Percentiles rank a stretch among this genome's conserved stretches.
Evolutionary conservation across 208 protist species (phyloP).

Genomic region (Acanthamoeba triangularis): DNA sequence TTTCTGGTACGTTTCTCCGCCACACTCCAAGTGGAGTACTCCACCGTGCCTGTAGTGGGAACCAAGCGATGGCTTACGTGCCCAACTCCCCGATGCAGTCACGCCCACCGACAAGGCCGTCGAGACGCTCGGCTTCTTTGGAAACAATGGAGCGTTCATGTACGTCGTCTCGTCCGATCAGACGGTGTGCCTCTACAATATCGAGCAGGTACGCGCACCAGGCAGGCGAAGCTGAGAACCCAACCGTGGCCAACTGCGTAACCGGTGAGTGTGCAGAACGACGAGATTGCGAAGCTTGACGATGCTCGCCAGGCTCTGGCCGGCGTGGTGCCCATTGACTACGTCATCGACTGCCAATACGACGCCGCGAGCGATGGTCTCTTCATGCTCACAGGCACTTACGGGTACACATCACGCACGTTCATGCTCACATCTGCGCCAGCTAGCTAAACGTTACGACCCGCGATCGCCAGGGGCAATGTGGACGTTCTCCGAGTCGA

Average conservation of each 20-base stretch:
- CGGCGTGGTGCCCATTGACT: slow-evolving; percentile 20
- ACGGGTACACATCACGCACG: background rate
- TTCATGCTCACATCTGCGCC: background rate
- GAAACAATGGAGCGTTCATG: background rate
- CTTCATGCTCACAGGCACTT: slow-evolving; percentile 47
- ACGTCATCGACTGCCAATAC: slow-evolving; percentile 52
- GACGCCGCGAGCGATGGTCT: slow-evolving; percentile 16
- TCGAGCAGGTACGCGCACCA: slow-evolving; percentile 3
- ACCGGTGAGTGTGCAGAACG: background rate
- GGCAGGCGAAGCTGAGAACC: too few relatives aligned
- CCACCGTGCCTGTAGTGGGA: too few relatives aligned
- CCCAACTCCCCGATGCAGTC: background rate
- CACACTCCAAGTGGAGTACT: too few relatives aligned
- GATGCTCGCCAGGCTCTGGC: slow-evolving; percentile 19
- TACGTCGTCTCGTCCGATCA: slow-evolving; percentile 55
- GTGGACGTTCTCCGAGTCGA: slow-evolving; percentile 30
- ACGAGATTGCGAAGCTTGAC: slow-evolving; percentile 24
- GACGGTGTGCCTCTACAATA: slow-evolving; percentile 27
- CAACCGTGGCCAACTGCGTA: too few relatives aligned
- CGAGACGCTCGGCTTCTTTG: slow-evolving; percentile 46
- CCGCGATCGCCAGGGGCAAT: background rate
- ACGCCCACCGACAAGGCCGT: slow-evolving; percentile 16
- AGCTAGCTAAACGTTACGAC: background rate
- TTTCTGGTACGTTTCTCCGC: background rate
- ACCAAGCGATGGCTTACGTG: too few relatives aligned